Evolutionary conservation across 1,284 basidiomycete species (phyloP), one percentile per base, ranked within the genome.

Genomic region (Tilletia setariae): DNA sequence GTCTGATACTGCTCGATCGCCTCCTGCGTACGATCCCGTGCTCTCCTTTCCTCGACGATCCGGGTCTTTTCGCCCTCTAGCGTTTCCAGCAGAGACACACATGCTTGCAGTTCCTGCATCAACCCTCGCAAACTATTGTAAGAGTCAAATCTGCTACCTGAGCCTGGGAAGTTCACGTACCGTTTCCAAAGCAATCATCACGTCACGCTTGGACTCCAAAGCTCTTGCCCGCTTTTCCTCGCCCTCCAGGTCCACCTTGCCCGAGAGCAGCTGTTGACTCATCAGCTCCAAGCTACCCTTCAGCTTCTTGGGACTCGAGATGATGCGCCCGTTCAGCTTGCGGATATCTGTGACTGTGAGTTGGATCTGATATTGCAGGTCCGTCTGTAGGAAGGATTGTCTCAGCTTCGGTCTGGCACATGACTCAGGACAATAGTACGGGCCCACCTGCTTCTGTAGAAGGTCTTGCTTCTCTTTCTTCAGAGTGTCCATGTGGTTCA

Each of bases 131-230:
- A n/a, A n/a, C n/a, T n/a, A n/a, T n/a, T n/a, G n/a, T n/a, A n/a
- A n/a, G n/a, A n/a, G n/a, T n/a, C n/a, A n/a, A n/a, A n/a, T n/a
- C n/a, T n/a, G n/a, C n/a, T n/a, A n/a, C n/a, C n/a, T n/a, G n/a
- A n/a, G n/a, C n/a, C n/a, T n/a, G n/a, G 64, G 68, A 66, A 70
- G 11, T 15, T 46, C 23, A 86, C 90, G 73, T 67, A 94, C 92
- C 83, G 92, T 80, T 79, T 93, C 91, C 28, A 94, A 85, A 94
- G 92, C 83, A 94, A 94, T 25, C 91, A 89, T 82, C 93, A 91
- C 69, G 94, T 83, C 0, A 91, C 92, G 51, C 92, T 90, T 77
- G 93, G 93, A 32, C 56, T 61, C 56, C 2, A 61, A 30, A 25
- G 56, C 25, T 15, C 56, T 6, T 72, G 94, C 84, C 46, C 91